Evolutionary conservation across 257 asterid species (phyloP), one percentile per base, ranked within the genome.

Genomic region (Parsonsia alboflavescens): DNA sequence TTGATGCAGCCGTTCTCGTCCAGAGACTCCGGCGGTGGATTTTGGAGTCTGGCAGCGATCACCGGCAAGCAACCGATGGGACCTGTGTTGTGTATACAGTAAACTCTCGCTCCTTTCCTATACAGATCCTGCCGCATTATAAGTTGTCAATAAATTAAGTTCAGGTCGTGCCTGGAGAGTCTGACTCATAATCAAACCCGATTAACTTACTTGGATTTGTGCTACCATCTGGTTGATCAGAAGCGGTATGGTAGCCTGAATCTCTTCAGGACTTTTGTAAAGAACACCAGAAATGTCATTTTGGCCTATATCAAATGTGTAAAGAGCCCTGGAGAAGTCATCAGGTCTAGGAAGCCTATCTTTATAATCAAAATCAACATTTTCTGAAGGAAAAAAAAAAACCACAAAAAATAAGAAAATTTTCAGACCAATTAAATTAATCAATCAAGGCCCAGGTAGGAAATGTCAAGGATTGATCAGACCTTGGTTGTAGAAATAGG

Each of bases 31-130:
- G 83, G 61, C 7, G 52, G n/a, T 8, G 93, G 92, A 62, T 84
- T 72, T 46, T 71, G 69, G 53, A 85, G 75, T 76, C 82, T 84
- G 7, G 41, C 49, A 1, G 76, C 62, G 10, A 82, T 10, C 63
- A 80, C 36, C 0, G 96, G 90, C 57, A 86, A 63, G 78, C 97
- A 92, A 12, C 97, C 93, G 21, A 90, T 86, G 7, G 96, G 97
- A 45, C 93, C 96, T 1, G 92, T 88, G 79, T 90, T 88, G 80
- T 90, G 93, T 76, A 92, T 83, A 93, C 96, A 92, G 44, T 87
- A 86, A 10, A 75, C 76, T 77, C 88, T 86, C 50, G 85, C 97
- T 62, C 95, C 97, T 83, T 76, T 80, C 11, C 75, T 45, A 28
- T 89, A 83, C 46, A 93, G 33, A 75, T 19, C 79, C 97, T 93